A percentile compares a stretch with the other conserved stretches of the same genome.
phyloP scores from a whole-genome alignment of 2,329 filamentous ascomycete genomes.

The Curvularia verruculosa region DNA sequence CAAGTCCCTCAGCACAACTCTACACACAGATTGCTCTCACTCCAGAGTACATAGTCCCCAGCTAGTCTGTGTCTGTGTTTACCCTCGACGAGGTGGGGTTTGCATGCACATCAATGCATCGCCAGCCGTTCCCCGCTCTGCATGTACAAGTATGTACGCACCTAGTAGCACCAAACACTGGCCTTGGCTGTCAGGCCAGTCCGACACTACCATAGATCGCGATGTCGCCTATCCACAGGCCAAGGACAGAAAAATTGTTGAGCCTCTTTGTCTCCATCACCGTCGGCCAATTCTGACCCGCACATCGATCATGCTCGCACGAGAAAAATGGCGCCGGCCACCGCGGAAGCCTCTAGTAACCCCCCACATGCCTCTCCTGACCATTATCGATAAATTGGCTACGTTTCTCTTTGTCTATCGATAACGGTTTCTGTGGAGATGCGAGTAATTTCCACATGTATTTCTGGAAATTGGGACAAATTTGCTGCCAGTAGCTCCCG shows the following conservation, averaged over 20 bases:
- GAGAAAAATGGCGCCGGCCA: constrained; percentile 1
- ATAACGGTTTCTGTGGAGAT: constrained; percentile 26
- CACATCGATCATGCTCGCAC: constrained; percentile 2
- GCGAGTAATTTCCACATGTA: constrained; percentile 14
- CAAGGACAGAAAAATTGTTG: constrained; percentile 10
- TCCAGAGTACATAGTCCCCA: background rate
- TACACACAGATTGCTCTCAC: too few relatives aligned
- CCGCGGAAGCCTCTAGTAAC: constrained; percentile 17
- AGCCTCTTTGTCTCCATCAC: constrained; percentile 10
- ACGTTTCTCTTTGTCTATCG: constrained; percentile 8
- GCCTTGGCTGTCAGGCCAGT: constrained; percentile 17
- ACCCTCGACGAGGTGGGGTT: constrained; percentile 8
- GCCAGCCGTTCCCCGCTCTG: constrained; percentile 20
- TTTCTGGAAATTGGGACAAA: constrained; percentile 24
- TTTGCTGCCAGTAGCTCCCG: constrained; percentile 8
- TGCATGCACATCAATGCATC: constrained; percentile 18
- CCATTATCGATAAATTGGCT: constrained; percentile 10
- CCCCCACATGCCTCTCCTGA: constrained; percentile 31
- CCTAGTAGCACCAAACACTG: constrained; percentile 10
- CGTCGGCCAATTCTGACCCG: constrained; percentile 2
- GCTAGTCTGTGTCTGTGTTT: constrained; percentile 1
- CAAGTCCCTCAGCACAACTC: background rate
- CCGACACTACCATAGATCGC: constrained; percentile 8
- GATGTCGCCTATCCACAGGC: constrained; percentile 11
- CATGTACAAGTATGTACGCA: too few relatives aligned